These are phyloP conservation scores for Tolypocladium ophioglossoides DNA, from an alignment of 2,329 filamentous ascomycete species.

Conservation along the genomic window DNA sequence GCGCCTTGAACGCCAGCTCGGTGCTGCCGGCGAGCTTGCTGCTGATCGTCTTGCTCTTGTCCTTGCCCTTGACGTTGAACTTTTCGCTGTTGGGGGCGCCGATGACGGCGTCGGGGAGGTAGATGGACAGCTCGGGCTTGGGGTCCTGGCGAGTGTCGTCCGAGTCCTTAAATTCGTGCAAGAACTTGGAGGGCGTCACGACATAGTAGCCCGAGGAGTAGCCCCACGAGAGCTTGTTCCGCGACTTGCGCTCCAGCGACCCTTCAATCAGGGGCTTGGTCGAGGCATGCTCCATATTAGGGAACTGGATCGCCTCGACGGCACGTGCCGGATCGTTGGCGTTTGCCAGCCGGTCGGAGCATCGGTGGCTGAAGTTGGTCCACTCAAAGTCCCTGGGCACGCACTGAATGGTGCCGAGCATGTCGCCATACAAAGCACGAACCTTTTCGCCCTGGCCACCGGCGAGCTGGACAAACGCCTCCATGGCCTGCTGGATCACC, in stretches of 20 bases:
- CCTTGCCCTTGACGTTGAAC: conserved; percentile 94
- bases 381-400: conserved; percentile 85
- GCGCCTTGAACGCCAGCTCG: conserved; percentile 81
- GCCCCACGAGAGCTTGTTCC: conserved; percentile 68
- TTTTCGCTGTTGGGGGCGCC: conserved; percentile 64
- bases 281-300: conserved; percentile 75
- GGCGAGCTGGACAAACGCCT: conserved; percentile 72
- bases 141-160: conserved; percentile 64
- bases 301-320: conserved; percentile 66
- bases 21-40: conserved; percentile 71
- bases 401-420: conserved; percentile 64
- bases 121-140: conserved; percentile 77
- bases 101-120: conserved; percentile 80
- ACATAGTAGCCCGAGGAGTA: conserved; percentile 82
- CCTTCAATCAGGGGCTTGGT: conserved; percentile 83
- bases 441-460: conserved; percentile 74
- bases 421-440: conserved; percentile 72
- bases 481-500: conserved; percentile 72
- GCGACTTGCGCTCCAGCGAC: conserved; percentile 79
- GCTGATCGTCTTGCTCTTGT: conserved; percentile 68
- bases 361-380: conserved; percentile 70
- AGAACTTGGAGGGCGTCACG: conserved; percentile 73
- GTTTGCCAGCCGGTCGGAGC: conserved; percentile 63
- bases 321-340: conserved; percentile 63
- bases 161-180: conserved; percentile 95